Evolutionary conservation across 106 monocot genomes (phyloP), one percentile per base, ranked within the genome.

Genomic region (Chionographis japonica): DNA sequence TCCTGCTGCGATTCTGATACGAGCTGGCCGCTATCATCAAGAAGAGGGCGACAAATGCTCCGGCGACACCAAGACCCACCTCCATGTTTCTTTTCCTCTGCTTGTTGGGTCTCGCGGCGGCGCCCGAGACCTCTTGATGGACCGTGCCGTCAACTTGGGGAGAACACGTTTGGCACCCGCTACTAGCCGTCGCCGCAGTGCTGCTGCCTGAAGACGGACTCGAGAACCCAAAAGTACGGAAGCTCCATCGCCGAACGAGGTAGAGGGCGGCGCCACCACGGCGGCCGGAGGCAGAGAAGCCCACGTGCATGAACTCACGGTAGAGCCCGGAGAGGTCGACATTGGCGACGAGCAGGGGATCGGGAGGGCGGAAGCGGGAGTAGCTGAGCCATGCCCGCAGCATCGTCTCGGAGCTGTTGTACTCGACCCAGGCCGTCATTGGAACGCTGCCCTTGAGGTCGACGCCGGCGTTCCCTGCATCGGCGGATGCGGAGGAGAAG

Each of bases 211-310:
- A n/a, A n/a, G n/a, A n/a, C n/a, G n/a, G n/a, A n/a, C n/a, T n/a
- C 43, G 43, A 6, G 54, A 62, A 62, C 18, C 72, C 81, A 51
- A 58, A 77, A 49, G 72, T 73, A 8, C 54, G 55, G 68, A 82
- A 82, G 41, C 42, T 74, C 82, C 81, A 82, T 4, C 8, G 40
- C 6, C 56, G 13, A 9, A 80, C 17, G 37, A 74, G 4, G 70
- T 80, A 69, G 51, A 71, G 74, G 12, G 74, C 68, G n/a, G n/a
- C n/a, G n/a, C 69, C 74, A 3, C 43, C 43, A 4, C 38, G 62
- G 51, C 77, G 58, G 36, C 72, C 65, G 62, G 80, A 73, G 18
- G 79, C 73, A 4, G 79, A 74, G 70, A 80, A 80, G 39, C 80
- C 80, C 8, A 75, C 69, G 62, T 74, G 69, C 80, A 80, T 80